phyloP scores from a whole-genome alignment of 345 rosid genomes.

The Bruguiera sexangula region DNA sequence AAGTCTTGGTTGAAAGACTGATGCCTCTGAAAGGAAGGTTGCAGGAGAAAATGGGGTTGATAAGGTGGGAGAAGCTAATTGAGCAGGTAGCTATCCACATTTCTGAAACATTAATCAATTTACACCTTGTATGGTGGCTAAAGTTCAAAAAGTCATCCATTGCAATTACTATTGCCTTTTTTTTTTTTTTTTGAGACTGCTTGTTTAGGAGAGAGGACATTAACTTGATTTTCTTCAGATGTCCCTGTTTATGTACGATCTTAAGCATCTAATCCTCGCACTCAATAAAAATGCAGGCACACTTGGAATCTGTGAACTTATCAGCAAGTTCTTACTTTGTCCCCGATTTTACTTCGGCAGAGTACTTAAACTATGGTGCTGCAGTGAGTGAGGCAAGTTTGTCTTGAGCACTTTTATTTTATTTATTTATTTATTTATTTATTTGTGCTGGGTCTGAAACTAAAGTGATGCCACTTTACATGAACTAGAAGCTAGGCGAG shows the following conservation, averaged over 20 bases:
- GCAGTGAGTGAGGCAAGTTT: conserved; percentile 90
- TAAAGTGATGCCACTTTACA: background rate
- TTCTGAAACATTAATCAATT: background rate
- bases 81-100: conserved; percentile 46
- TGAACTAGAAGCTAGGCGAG: background rate
- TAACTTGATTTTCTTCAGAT: background rate
- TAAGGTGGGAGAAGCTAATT: conserved; percentile 69
- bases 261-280: background rate
- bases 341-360: conserved; percentile 51
- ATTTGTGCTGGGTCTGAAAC: too few relatives aligned
- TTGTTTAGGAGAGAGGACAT: too few relatives aligned
- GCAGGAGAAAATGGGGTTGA: conserved; percentile 43
- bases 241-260: background rate
- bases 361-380: conserved; percentile 85
- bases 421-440: too few relatives aligned
- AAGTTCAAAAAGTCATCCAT: too few relatives aligned
- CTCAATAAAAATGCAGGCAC: conserved; percentile 54
- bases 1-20: conserved; percentile 64
- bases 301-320: conserved; percentile 50
- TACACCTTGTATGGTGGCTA: too few relatives aligned
- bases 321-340: conserved; percentile 52
- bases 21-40: conserved; percentile 43
- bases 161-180: too few relatives aligned
- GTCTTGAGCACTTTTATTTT: too few relatives aligned
- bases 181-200: too few relatives aligned